Conservation (phyloP, 306 rosid species). For the Delonix regia region DNA sequence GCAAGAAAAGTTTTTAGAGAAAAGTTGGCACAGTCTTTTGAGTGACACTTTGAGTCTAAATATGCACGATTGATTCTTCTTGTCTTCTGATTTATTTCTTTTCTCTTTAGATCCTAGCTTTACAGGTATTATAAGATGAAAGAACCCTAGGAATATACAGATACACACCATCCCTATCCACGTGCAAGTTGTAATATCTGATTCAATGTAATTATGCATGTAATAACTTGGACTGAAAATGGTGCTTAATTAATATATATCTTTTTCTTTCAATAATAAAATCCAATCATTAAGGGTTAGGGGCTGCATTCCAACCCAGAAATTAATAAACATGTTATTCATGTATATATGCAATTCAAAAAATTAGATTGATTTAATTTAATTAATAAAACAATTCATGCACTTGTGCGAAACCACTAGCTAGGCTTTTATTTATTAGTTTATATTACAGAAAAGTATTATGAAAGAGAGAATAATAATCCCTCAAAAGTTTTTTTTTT, state of each 20-base stretch:
- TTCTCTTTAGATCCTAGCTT: slow-evolving; percentile 3
- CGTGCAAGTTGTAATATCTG: slow-evolving; percentile 2
- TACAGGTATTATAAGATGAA: slow-evolving; percentile 1
- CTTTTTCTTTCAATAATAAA: background rate
- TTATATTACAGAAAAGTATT: no score
- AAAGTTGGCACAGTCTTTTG: slow-evolving; percentile 21
- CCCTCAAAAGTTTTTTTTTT: no score
- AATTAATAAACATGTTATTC: no score
- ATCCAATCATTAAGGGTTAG: no score
- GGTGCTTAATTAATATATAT: background rate
- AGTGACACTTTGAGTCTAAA: background rate
- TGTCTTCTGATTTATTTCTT: background rate
- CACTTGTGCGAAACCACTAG: no score
- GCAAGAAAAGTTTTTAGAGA: background rate
- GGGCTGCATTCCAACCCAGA: no score
- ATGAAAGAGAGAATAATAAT: no score
- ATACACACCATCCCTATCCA: background rate
- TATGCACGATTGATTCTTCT: slow-evolving; percentile 20
- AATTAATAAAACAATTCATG: no score
- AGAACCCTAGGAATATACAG: slow-evolving; percentile 24
- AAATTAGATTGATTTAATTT: no score
- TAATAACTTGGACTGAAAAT: background rate
- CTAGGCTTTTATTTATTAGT: no score
- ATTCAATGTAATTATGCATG: background rate
- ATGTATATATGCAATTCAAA: no score